Conservation (phyloP, 805 yeast genomes). For the Ogataea polymorpha region DNA sequence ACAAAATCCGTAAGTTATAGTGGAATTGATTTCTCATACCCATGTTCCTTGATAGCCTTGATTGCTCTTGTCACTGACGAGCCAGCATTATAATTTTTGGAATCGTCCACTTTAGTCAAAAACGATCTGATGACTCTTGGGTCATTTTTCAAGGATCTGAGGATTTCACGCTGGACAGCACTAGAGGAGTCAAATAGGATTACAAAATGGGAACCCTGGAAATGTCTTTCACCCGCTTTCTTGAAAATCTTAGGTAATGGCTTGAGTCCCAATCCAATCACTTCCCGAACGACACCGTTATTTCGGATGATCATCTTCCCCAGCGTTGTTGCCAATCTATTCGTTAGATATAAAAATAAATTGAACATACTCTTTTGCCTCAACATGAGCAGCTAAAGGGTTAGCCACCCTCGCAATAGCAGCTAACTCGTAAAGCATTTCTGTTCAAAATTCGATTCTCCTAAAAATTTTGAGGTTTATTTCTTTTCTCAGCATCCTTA, state of each 20-base stretch:
- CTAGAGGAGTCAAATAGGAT: conserved; percentile 85
- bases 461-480: no score
- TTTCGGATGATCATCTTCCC: conserved; percentile 82
- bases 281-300: conserved; percentile 89
- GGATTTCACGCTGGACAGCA: conserved; percentile 80
- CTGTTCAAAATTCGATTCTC: no score
- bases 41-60: conserved; percentile 22
- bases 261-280: conserved; percentile 74
- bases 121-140: conserved; percentile 86
- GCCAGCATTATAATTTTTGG: conserved; percentile 51
- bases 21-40: conserved; percentile 16
- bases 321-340: conserved; percentile 45
- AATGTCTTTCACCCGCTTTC: conserved; percentile 84
- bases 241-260: conserved; percentile 77
- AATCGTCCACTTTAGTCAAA: conserved; percentile 60
- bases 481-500: background rate
- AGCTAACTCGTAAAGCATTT: conserved; percentile 84
- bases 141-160: conserved; percentile 76
- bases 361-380: conserved; percentile 53
- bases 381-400: conserved; percentile 48
- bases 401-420: conserved; percentile 83
- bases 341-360: background rate
- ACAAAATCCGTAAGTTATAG: conserved; percentile 1
- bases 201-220: conserved; percentile 84
- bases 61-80: conserved; percentile 51